Conservation (phyloP, 2,329 filamentous ascomycete species). For the Fusarium chuoi region DNA sequence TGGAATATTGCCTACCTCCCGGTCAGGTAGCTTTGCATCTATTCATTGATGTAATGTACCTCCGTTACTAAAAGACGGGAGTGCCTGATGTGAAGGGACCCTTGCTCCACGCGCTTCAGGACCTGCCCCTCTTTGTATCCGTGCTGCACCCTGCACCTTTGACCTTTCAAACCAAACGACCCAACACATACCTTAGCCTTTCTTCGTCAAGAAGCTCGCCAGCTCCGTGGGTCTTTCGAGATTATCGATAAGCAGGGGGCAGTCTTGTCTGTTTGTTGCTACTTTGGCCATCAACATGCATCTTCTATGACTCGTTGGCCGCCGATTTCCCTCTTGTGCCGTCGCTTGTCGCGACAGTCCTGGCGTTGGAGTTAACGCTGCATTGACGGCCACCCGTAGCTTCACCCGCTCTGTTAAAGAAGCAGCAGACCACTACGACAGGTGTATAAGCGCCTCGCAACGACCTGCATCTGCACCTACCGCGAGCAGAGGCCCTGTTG, state of each 20-base stretch:
- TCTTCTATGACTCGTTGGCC: conserved; percentile 42
- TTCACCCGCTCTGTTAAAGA: conserved; percentile 24
- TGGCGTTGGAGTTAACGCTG: conserved; percentile 15
- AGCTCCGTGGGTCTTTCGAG: conserved; percentile 15
- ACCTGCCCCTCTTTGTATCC: conserved; percentile 38
- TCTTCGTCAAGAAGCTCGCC: conserved; percentile 14
- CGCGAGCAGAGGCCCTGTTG: conserved; percentile 15
- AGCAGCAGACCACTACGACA: neutral
- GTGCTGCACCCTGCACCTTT: conserved; percentile 4
- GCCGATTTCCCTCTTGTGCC: conserved; percentile 40
- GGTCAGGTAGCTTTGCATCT: neutral
- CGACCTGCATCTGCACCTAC: conserved; percentile 30
- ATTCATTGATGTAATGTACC: neutral
- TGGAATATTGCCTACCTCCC: neutral
- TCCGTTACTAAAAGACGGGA: neutral
- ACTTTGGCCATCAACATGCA: conserved; percentile 39
- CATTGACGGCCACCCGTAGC: conserved; percentile 21
- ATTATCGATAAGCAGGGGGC: conserved; percentile 12
- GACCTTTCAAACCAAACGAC: conserved; percentile 15
- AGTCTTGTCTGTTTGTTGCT: conserved; percentile 6
- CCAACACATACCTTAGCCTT: neutral
- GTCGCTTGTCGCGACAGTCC: conserved; percentile 12
- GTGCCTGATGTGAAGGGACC: neutral
- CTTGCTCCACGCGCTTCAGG: conserved; percentile 7
- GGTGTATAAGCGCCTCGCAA: conserved; percentile 17